Evolutionary conservation across 78 protist species (phyloP).

Genomic region (Cyanophora paradoxa): DNA sequence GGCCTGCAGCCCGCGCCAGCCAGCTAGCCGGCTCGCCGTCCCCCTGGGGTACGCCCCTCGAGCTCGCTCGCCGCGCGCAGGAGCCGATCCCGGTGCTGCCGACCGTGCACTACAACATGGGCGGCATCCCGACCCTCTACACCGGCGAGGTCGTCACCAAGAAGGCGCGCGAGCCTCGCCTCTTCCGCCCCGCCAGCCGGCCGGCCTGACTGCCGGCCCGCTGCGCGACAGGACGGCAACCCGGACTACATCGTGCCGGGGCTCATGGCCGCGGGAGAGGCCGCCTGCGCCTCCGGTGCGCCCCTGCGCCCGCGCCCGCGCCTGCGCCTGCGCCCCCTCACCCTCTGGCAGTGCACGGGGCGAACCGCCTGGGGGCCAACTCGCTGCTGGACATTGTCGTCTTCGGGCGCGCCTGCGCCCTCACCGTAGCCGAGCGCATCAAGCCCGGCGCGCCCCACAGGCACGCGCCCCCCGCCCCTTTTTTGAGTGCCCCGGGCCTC

Average conservation of each 20-base stretch:
- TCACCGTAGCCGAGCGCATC: conserved; percentile 26
- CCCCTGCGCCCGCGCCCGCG: no score
- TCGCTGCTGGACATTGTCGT: conserved; percentile 97
- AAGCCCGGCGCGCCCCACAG: conserved; percentile 41
- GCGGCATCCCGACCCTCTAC: conserved; percentile 96
- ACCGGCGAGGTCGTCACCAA: conserved; percentile 72
- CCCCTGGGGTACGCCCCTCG: background rate
- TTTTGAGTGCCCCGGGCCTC: background rate
- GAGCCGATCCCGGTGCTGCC: conserved; percentile 98
- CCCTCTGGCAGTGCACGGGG: conserved; percentile 99
- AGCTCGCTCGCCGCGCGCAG: conserved; percentile 42
- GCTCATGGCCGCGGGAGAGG: conserved; percentile 95
- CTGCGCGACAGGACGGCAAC: background rate
- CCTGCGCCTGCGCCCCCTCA: no score
- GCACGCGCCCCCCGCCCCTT: background rate
- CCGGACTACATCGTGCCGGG: conserved; percentile 69
- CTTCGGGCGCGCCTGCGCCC: conserved; percentile 94
- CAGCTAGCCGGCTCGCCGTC: background rate
- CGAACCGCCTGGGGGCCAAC: conserved; percentile 97
- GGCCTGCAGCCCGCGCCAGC: background rate
- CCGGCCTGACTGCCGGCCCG: background rate
- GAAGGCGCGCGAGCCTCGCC: no score
- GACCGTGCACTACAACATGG: conserved; percentile 99
- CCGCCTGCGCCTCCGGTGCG: conserved; percentile 57
- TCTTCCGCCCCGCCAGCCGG: no score